A percentile compares a stretch with the other conserved stretches of the same genome.
Conservation (phyloP, 257 asterid species). For the Schizonepeta tenuifolia region DNA sequence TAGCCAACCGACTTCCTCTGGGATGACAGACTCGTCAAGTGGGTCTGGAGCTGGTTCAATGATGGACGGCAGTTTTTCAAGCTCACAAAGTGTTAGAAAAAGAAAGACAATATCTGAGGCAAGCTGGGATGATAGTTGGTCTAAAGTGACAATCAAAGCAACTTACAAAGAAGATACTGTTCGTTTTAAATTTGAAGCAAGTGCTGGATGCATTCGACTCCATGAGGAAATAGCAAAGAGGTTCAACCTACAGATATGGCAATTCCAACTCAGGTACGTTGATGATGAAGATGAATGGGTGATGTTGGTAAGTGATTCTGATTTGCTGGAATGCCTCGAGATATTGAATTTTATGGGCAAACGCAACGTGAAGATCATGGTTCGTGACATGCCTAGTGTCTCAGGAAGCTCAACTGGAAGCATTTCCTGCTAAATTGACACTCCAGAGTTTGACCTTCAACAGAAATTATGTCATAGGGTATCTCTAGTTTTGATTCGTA, state of each 20-base stretch:
- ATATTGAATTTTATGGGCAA: slow-evolving; percentile 50
- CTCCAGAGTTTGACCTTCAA: background rate
- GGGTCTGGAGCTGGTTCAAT: slow-evolving; percentile 54
- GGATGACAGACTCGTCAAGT: slow-evolving; percentile 60
- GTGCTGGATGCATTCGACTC: slow-evolving; percentile 53
- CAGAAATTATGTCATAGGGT: background rate
- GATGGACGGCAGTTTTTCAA: slow-evolving; percentile 49
- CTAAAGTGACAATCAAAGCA: slow-evolving; percentile 61
- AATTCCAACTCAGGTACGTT: slow-evolving; percentile 71
- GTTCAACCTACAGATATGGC: slow-evolving; percentile 55
- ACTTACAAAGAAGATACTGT: slow-evolving; percentile 63
- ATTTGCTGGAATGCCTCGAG: slow-evolving; percentile 70
- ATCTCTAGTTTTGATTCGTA: background rate
- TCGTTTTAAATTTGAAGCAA: slow-evolving; percentile 63
- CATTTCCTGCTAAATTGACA: slow-evolving; percentile 35
- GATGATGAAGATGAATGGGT: slow-evolving; percentile 89
- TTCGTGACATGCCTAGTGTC: slow-evolving; percentile 47
- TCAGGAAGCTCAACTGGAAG: slow-evolving; percentile 73
- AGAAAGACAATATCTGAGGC: slow-evolving; percentile 33
- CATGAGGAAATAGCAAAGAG: slow-evolving; percentile 68
- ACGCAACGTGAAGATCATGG: slow-evolving; percentile 52
- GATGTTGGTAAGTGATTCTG: slow-evolving; percentile 69
- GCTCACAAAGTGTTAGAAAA: slow-evolving; percentile 45
- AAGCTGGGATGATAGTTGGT: slow-evolving; percentile 42
- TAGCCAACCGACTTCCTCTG: slow-evolving; percentile 53